Percentiles rank a stretch among this genome's conserved stretches.
phyloP scores from a whole-genome alignment of 1,284 basidiomycete species.

The Flammula alnicola region DNA sequence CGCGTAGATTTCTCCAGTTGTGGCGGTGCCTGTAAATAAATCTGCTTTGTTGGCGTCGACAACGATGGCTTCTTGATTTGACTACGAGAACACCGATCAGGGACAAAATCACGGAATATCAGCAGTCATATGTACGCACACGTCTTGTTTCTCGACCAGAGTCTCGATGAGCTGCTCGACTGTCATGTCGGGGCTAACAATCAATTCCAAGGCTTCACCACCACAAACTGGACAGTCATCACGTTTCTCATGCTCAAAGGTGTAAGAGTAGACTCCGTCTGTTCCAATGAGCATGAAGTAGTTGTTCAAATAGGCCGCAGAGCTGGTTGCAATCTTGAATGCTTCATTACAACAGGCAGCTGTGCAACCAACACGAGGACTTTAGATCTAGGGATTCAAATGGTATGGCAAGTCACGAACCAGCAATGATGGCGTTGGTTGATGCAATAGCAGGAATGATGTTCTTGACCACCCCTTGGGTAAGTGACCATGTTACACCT shows the following conservation, averaged over 20 bases:
- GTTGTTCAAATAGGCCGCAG: conserved; percentile 94
- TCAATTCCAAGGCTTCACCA: conserved; percentile 80
- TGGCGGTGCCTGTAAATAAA: conserved; percentile 93
- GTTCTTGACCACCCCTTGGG: conserved; percentile 99
- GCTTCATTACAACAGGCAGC: conserved; percentile 99
- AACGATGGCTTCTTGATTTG: conserved; percentile 94
- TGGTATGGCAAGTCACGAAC: conserved; percentile 41
- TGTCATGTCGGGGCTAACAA: conserved; percentile 72
- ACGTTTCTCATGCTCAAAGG: conserved; percentile 94
- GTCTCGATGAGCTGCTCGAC: conserved; percentile 87
- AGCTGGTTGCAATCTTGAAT: conserved; percentile 96
- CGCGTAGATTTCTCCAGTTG: conserved; percentile 88
- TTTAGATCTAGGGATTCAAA: conserved; percentile 1
- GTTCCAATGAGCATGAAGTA: conserved; percentile 99
- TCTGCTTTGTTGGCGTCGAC: conserved; percentile 66
- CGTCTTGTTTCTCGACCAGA: conserved; percentile 83
- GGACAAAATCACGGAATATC: conserved; percentile 4
- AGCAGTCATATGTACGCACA: conserved; percentile 57
- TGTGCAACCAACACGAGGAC: conserved; percentile 33
- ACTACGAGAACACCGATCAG: conserved; percentile 44
- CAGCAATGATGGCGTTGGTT: conserved; percentile 95
- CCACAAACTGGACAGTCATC: conserved; percentile 98
- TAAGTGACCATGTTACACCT: conserved; percentile 97
- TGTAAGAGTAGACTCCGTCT: conserved; percentile 96
- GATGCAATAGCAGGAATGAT: conserved; percentile 99